Percentiles rank a stretch among this genome's conserved stretches.
Conservation (phyloP, 306 rosid species). For the Lathyrus sativus region DNA sequence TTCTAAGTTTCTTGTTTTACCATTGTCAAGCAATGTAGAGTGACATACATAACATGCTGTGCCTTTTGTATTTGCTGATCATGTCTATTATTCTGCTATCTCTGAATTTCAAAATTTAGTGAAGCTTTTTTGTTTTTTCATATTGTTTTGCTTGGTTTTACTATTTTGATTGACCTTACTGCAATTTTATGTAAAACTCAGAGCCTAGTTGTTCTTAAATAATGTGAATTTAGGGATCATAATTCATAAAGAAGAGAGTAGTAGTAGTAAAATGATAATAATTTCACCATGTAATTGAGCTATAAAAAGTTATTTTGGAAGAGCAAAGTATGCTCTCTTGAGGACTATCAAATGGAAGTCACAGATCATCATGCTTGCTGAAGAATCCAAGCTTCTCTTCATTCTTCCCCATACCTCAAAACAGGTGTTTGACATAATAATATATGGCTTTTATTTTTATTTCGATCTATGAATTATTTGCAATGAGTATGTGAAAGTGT, state of each 20-base stretch:
- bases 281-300: not conserved
- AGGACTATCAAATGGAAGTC: slow-evolving; percentile 66
- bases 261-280: not conserved
- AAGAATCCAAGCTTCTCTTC: slow-evolving; percentile 55
- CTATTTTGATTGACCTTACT: not conserved
- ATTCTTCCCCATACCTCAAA: slow-evolving; percentile 35
- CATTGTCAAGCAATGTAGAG: not conserved
- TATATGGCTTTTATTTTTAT: slow-evolving; percentile 12
- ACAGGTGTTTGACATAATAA: slow-evolving; percentile 21
- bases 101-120: not conserved
- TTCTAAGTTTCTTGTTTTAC: not conserved
- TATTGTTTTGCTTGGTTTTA: not conserved
- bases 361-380: slow-evolving; percentile 64
- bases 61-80: not conserved
- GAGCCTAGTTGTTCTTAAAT: not conserved
- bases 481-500: no score
- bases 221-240: not conserved
- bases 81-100: no score
- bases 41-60: not conserved
- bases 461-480: not conserved
- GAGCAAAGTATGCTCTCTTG: not conserved
- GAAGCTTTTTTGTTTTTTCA: not conserved
- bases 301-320: not conserved
- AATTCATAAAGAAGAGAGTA: not conserved
- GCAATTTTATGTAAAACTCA: not conserved